Percentiles rank a stretch among this genome's conserved stretches.
Evolutionary conservation across 257 asterid genomes (phyloP).

Genomic region (Solanum chiquidenum): DNA sequence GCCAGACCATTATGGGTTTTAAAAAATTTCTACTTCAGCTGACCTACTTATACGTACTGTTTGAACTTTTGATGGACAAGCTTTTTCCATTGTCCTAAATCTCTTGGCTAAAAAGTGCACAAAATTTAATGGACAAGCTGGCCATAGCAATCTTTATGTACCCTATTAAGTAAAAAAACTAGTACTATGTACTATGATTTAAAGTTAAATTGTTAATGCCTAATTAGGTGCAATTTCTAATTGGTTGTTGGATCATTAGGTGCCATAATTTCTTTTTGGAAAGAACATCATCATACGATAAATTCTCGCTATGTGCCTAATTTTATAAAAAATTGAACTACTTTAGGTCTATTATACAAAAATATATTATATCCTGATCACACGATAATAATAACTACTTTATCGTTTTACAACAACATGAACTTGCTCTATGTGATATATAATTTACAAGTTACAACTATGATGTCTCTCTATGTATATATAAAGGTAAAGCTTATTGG

Average conservation of each 20-base stretch:
- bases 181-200: background rate
- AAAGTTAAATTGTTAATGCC: background rate
- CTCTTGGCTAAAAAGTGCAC: background rate
- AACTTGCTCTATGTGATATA: background rate
- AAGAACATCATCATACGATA: background rate
- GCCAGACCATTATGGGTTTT: background rate
- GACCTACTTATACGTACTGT: background rate
- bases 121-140: background rate
- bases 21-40: background rate
- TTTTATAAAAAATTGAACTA: fast-evolving
- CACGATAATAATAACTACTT: background rate
- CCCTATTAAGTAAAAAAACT: background rate
- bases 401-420: too few relatives aligned
- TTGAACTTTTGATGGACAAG: background rate
- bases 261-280: background rate
- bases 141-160: background rate
- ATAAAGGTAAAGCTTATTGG: background rate
- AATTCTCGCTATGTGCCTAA: background rate
- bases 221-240: background rate
- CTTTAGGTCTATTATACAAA: background rate
- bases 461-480: background rate
- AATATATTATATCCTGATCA: background rate
- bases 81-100: background rate
- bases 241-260: background rate
- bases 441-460: background rate